Evolutionary conservation across 2,329 filamentous ascomycete species (phyloP).

Genomic region (Colletotrichum sp.): DNA sequence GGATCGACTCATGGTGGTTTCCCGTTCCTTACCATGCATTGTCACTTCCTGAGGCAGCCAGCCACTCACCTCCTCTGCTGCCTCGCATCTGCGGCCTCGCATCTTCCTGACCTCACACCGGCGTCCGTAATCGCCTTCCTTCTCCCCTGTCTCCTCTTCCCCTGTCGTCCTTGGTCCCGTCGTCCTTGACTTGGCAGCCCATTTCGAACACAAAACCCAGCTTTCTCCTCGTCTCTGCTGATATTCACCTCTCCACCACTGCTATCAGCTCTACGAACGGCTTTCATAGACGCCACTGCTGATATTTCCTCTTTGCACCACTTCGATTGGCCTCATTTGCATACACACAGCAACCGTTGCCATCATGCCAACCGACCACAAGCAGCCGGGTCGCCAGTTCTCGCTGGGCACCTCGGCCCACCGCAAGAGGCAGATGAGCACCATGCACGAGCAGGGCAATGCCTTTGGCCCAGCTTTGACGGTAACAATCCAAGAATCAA

Average conservation of each 20-base stretch:
- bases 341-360: background rate
- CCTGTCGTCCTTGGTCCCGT: background rate
- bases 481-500: constrained; percentile 33
- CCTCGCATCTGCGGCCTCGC: background rate
- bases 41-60: background rate
- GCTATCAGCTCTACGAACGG: background rate
- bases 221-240: background rate
- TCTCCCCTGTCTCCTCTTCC: background rate
- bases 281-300: background rate
- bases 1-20: constrained; percentile 2
- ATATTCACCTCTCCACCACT: too few relatives aligned
- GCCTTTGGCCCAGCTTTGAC: constrained; percentile 51
- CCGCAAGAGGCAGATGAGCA: constrained; percentile 52
- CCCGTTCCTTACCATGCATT: background rate
- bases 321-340: background rate
- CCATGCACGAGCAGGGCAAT: constrained; percentile 46
- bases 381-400: constrained; percentile 40
- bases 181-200: background rate
- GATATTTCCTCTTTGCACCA: background rate
- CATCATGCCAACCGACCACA: constrained; percentile 1
- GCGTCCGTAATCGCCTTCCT: background rate
- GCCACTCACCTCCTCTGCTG: background rate
- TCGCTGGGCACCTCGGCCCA: constrained; percentile 49
- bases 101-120: background rate
- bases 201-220: background rate